Base-by-base conservation (phyloP, 208 protist species). In the Crithidia sp. region DNA sequence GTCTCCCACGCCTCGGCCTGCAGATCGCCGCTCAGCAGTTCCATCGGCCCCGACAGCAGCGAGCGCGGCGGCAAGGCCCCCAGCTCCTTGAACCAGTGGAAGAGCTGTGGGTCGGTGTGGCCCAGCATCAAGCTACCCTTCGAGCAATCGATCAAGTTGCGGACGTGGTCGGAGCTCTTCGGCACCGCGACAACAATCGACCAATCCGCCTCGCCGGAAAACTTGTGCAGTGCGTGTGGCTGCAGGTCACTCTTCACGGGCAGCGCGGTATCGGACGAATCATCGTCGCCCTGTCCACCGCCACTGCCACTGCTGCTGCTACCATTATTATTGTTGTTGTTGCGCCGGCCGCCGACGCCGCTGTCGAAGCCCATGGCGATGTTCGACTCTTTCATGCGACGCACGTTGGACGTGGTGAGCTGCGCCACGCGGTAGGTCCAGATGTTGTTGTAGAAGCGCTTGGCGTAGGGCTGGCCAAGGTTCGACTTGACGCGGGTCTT, bases 41-140 rank as follows among this genome's bases (percentile, higher is more conserved):
- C 89, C 57, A 91, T 75, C 47, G 67, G 68, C 10, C 91, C 91
- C n/a, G 89, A 92, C 19, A 94, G 45, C 50, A 93, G 82, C n/a
- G 84, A 71, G 45, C 89, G 87, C 19, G 91, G 91, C 44, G 91
- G 91, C 60, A 96, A 69, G 13, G 81, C 83, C 44, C 91, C 91
- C 50, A 96, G 89, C 71, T 94, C 80, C 71, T 93, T 94, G 60
- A 96, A 96, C 88, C 88, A 96, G 68, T 96, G 91, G 74, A 94
- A 96, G 19, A 96, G 66, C 68, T 96, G 91, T 9, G 91, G 91
- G 60, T 96, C 91, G 41, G 91, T 96, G 84, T 96, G 91, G 16
- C 91, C 91, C 9, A 91, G 37, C 91, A 96, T 96, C 67, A 96
- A 58, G 65, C 84, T 91, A 7, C 71, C 88, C 58, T 91, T 88